Base-by-base conservation (phyloP, 768 basidiomycete species). In the Leccinum incarnatum region DNA sequence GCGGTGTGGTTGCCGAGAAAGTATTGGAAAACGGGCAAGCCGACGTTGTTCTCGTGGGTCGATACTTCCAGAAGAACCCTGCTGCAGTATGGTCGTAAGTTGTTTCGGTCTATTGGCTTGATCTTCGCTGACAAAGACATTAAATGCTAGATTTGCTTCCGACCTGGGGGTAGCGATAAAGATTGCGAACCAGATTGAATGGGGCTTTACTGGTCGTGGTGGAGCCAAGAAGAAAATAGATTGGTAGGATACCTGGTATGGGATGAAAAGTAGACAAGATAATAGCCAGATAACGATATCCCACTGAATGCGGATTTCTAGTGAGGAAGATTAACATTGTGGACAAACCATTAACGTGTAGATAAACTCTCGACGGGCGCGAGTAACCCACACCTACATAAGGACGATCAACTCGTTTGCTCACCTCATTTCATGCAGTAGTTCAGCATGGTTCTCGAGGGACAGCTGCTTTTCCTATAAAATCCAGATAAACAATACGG, bases 21-120 rank as follows among this genome's bases (percentile, higher is more conserved):
- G 73, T 82, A 42, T 58, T 83, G 9, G 74, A 79, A 52, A 63
- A 74, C 14, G 78, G 73, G 8, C 65, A 78, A 56, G 77, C 78
- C 3, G 81, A 84, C 55, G 76, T 79, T 30, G 12, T 89, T 5
- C 60, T 80, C 49, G 77, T 83, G 12, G 83, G 81, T 21, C 69
- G 82, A 42, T 75, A 77, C 53, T 87, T 88, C 75, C 79, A 81
- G 70, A 83, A 82, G 74, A 82, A 88, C 62, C 86, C 86, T 0
- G 81, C 78, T 0, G 62, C 71, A 2, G 76, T 77, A 15, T 79
- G 75, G 76, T 59, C 71, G 65, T 69, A 56, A 67, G 69, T 63
- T 29, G n/a, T 9, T n/a, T 5, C 1, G 8, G 15, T 11, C n/a
- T 34, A 17, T 25, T 30, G 11, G 10, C 4, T 54, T 17, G 14